Conservation (phyloP, 1,284 basidiomycete genomes). For the Sporisorium graminicola region DNA sequence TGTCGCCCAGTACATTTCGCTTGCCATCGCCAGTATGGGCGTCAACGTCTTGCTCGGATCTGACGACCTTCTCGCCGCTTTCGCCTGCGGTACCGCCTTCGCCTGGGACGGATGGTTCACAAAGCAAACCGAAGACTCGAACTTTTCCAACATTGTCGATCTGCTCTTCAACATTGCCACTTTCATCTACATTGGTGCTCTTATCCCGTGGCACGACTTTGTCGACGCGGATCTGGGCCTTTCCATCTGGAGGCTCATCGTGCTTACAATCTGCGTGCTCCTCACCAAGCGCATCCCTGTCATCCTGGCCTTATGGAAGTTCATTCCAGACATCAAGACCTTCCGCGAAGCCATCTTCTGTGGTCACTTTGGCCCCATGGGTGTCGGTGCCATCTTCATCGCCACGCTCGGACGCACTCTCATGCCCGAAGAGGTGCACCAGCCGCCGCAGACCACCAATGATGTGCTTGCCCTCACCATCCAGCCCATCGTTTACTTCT, state of each 20-base stretch:
- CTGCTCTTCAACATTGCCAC: constrained; percentile 73
- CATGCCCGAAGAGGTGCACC: constrained; percentile 58
- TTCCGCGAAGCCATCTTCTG: constrained; percentile 68
- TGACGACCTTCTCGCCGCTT: constrained; percentile 76
- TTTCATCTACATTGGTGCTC: constrained; percentile 70
- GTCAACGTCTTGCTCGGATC: constrained; percentile 67
- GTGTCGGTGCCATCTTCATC: constrained; percentile 68
- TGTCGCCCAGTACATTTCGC: constrained; percentile 86
- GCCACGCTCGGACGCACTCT: constrained; percentile 62
- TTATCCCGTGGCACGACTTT: constrained; percentile 67
- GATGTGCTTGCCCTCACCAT: constrained; percentile 66
- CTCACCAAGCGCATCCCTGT: constrained; percentile 67
- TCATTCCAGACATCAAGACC: constrained; percentile 69
- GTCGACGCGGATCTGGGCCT: constrained; percentile 54
- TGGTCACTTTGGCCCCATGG: constrained; percentile 69
- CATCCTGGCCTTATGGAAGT: constrained; percentile 66
- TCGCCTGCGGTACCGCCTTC: constrained; percentile 94
- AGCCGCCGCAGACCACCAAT: constrained; percentile 63
- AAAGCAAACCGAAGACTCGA: constrained; percentile 84
- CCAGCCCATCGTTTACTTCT: constrained; percentile 69
- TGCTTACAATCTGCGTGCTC: constrained; percentile 62
- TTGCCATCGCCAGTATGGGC: constrained; percentile 84
- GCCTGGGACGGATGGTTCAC: constrained; percentile 96
- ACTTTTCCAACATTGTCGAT: constrained; percentile 96
- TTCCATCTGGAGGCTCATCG: constrained; percentile 64